Conservation (phyloP, 306 rosid genomes). For the Vachellia pachyceras region DNA sequence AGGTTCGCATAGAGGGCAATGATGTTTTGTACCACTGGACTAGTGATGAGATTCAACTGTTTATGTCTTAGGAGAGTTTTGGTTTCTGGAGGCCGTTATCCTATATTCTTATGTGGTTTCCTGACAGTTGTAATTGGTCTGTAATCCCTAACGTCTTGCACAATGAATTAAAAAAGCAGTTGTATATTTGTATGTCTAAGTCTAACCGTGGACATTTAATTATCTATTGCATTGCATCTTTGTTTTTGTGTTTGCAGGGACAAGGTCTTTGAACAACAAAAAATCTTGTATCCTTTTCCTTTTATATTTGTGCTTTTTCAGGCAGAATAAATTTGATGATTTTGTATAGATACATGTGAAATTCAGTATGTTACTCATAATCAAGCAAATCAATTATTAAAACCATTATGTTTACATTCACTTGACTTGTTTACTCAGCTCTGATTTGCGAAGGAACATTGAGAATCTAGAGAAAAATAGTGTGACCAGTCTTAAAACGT, state of each 20-base stretch:
- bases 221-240: constrained; percentile 32
- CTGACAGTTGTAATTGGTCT: constrained; percentile 4
- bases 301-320: background rate
- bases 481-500: constrained; percentile 77
- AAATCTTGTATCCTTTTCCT: constrained; percentile 79
- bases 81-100: background rate
- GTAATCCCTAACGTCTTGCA: constrained; percentile 6
- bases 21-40: background rate
- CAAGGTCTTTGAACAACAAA: constrained; percentile 92
- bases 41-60: background rate
- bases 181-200: constrained; percentile 5
- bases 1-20: background rate
- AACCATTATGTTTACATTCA: constrained; percentile 27
- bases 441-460: constrained; percentile 80
- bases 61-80: background rate
- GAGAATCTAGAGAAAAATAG: constrained; percentile 87
- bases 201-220: background rate
- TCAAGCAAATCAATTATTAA: constrained; percentile 14
- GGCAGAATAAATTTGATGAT: constrained; percentile 1
- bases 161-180: constrained; percentile 20
- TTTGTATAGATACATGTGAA: constrained; percentile 15
- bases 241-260: constrained; percentile 63
- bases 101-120: background rate
- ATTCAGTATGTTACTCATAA: background rate
- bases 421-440: constrained; percentile 70